Percentiles rank a stretch among this genome's conserved stretches.
phyloP scores from a whole-genome alignment of 1,139 yeast genomes.

The Saccharomycopsis hybrid region DNA sequence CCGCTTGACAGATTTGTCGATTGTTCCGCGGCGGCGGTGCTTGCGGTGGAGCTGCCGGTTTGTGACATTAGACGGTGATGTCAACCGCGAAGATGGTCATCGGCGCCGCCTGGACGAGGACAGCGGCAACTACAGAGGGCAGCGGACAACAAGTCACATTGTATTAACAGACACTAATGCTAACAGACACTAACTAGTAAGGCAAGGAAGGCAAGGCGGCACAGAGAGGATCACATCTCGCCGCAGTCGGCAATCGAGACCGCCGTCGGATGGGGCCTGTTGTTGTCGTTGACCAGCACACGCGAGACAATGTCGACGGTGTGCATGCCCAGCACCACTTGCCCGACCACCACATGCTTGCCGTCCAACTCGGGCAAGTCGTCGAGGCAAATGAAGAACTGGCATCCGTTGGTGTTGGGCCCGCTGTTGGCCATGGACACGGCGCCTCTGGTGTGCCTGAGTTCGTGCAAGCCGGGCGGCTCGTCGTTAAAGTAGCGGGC shows the following conservation, averaged over 20 bases:
- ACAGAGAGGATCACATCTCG: conserved; percentile 14
- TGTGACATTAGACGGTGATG: too few species aligned
- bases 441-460: too few species aligned
- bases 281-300: conserved; percentile 13
- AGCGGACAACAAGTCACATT: too few species aligned
- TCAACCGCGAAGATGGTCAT: too few species aligned
- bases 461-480: conserved; percentile 74
- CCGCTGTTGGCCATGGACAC: conserved; percentile 99
- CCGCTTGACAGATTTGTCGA: too few species aligned
- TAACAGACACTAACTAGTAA: too few species aligned
- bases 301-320: conserved; percentile 68
- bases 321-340: conserved; percentile 86
- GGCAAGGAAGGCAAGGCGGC: too few species aligned
- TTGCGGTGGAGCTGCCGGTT: too few species aligned
- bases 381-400: conserved; percentile 96
- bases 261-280: conserved; percentile 7
- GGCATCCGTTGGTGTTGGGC: conserved; percentile 99
- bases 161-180: too few species aligned
- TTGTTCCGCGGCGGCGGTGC: too few species aligned
- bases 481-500: conserved; percentile 69
- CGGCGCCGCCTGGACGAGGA: too few species aligned
- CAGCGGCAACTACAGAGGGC: too few species aligned
- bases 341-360: conserved; percentile 98
- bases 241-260: conserved; percentile 15
- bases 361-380: conserved; percentile 96